Evolutionary conservation across 352 stramenopile species (phyloP), one percentile per base, ranked within the genome.

Genomic region (Saprolegnia diclina): DNA sequence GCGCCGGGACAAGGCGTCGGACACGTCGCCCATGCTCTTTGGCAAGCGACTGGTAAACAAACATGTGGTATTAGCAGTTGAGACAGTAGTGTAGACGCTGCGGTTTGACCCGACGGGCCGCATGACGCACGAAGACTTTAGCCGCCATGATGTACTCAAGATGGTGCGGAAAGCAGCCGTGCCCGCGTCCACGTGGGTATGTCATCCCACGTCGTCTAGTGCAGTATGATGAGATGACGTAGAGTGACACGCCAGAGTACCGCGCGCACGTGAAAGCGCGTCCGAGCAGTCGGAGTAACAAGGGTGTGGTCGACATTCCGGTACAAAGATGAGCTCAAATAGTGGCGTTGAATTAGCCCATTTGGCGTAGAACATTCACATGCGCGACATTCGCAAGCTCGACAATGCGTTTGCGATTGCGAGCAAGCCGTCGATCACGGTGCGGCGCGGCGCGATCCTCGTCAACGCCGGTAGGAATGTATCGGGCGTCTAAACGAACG

Each of bases 331-430:
- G n/a, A n/a, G n/a, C n/a, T n/a, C n/a, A n/a, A n/a, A n/a, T 54
- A 29, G 46, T 54, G 24, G n/a, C 24, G n/a, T 54, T 2, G 2
- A 5, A 54, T 35, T 54, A 54, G 24, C 24, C n/a, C 24, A 54
- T 54, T 54, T 22, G 24, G n/a, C n/a, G 46, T 54, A 92, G 79
- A 76, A 79, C 35, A 81, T 92, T 21, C 83, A 92, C 67, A 83
- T 82, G 5, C 83, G 83, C 52, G 83, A 92, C 73, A 89, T 92
- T 71, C 82, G 83, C 56, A 77, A 87, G 52, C 79, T 92, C 67
- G 83, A 89, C 44, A 88, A 85, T 4, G 80, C 81, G 19, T 92
- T 92, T 56, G 80, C 82, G 1, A 78, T 90, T 19, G 85, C 75
- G 5, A 90, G 88, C 53, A 82, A 92, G 54, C 80, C 83, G 38